Percentiles rank a stretch among this genome's conserved stretches.
phyloP scores from a whole-genome alignment of 768 basidiomycete species.

The Tylopilus plumbeoviolaceoides region DNA sequence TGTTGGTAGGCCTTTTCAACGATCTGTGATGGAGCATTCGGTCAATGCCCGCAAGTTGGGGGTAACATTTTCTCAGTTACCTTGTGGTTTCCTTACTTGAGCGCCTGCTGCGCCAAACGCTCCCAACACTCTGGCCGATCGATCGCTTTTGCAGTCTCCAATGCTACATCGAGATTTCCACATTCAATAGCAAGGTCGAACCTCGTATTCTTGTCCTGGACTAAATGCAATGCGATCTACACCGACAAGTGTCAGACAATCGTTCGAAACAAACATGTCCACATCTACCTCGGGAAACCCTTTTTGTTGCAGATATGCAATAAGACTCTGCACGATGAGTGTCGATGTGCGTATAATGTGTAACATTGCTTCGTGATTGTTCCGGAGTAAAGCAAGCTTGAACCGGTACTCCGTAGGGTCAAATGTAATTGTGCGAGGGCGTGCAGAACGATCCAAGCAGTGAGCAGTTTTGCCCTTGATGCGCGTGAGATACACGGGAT shows the following conservation, averaged over 20 bases:
- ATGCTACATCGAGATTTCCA: slow-evolving; percentile 92
- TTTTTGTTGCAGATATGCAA: slow-evolving; percentile 96
- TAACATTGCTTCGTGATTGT: slow-evolving; percentile 96
- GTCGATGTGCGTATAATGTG: slow-evolving; percentile 95
- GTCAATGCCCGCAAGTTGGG: background rate
- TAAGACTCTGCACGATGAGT: slow-evolving; percentile 95
- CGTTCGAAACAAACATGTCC: background rate
- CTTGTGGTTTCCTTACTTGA: slow-evolving; percentile 98
- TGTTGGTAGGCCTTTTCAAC: slow-evolving; percentile 98
- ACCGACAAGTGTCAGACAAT: background rate
- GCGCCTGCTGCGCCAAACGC: slow-evolving; percentile 88
- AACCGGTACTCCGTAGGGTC: slow-evolving; percentile 99
- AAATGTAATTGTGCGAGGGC: slow-evolving; percentile 92
- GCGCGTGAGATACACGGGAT: slow-evolving; percentile 96
- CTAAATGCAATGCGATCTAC: slow-evolving; percentile 96
- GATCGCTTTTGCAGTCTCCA: slow-evolving; percentile 87
- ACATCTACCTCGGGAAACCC: slow-evolving; percentile 86
- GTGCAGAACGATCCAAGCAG: slow-evolving; percentile 93
- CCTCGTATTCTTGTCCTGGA: slow-evolving; percentile 94
- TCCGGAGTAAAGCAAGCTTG: slow-evolving; percentile 90
- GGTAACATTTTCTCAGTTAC: slow-evolving; percentile 34
- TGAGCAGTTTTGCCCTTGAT: slow-evolving; percentile 96
- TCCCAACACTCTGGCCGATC: slow-evolving; percentile 93
- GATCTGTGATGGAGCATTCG: slow-evolving; percentile 46
- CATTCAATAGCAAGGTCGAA: slow-evolving; percentile 99